Conservation (phyloP, 768 basidiomycete genomes). For the Amyloporia xantha region DNA sequence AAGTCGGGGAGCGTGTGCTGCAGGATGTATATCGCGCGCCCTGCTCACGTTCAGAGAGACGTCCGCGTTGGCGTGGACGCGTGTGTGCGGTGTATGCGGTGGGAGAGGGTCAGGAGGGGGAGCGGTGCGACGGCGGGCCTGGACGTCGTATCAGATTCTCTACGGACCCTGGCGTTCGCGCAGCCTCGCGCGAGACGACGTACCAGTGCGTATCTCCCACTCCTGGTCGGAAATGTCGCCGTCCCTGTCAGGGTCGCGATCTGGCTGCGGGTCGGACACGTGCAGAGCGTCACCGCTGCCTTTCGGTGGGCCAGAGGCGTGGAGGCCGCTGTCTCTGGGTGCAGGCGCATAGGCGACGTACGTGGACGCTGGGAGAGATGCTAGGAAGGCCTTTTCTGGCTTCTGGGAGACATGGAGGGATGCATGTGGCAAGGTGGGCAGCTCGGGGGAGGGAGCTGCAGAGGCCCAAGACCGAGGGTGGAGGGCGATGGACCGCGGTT, state of each 20-base stretch:
- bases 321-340: too few species aligned
- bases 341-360: too few species aligned
- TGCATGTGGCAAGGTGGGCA: too few species aligned
- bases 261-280: not conserved
- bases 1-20: conserved; percentile 67
- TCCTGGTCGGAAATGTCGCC: conserved; percentile 55
- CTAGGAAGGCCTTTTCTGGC: too few species aligned
- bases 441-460: too few species aligned
- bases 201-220: conserved; percentile 76
- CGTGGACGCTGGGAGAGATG: too few species aligned
- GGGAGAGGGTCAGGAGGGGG: not conserved
- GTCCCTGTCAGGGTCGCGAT: not conserved
- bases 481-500: too few species aligned
- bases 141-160: conserved; percentile 26
- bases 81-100: not conserved
- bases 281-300: not conserved
- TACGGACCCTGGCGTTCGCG: not conserved
- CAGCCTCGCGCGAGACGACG: conserved; percentile 10
- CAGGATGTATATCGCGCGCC: conserved; percentile 63
- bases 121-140: not conserved
- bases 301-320: not conserved
- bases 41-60: conserved; percentile 27
- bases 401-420: too few species aligned
- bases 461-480: too few species aligned
- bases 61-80: not conserved